phyloP scores from a whole-genome alignment of 352 stramenopile species.

The Thalassiosira mediterranea region DNA sequence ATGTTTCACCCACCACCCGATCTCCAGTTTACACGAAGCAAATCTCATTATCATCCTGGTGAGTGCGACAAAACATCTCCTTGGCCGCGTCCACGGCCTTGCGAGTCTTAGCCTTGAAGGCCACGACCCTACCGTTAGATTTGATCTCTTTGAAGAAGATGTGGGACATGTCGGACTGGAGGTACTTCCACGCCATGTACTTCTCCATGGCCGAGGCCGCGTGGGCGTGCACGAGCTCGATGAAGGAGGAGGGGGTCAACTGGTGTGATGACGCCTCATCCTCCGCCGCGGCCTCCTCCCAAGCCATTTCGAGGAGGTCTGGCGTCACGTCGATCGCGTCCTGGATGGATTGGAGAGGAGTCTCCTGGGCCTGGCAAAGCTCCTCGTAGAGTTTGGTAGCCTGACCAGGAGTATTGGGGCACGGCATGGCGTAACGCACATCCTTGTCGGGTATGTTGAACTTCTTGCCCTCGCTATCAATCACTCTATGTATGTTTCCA shows the following conservation, averaged over 20 bases:
- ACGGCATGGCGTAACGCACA: conserved; percentile 49
- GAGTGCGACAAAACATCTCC: conserved; percentile 47
- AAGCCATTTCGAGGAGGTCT: conserved; percentile 61
- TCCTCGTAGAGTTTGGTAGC: conserved; percentile 53
- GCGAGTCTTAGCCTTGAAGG: conserved; percentile 60
- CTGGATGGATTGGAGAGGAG: conserved; percentile 40
- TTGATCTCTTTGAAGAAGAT: conserved; percentile 72
- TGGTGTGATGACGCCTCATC: conserved; percentile 15
- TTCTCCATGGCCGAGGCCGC: conserved; percentile 60
- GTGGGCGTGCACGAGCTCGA: conserved; percentile 61
- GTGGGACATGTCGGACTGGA: conserved; percentile 47
- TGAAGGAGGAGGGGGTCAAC: conserved; percentile 45
- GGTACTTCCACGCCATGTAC: conserved; percentile 57
- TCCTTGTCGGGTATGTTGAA: conserved; percentile 62
- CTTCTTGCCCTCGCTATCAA: conserved; percentile 49
- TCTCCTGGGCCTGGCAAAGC: conserved; percentile 40
- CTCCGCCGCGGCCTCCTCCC: conserved; percentile 50
- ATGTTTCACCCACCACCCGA: too few relatives aligned
- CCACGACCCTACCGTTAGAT: conserved; percentile 45
- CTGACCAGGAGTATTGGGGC: conserved; percentile 40
- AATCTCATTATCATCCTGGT: conserved; percentile 28
- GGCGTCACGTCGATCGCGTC: conserved; percentile 50
- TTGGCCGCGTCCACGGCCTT: conserved; percentile 62
- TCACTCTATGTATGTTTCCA: conserved; percentile 22
- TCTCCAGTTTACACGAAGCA: conserved; percentile 16